A percentile compares a stretch with the other conserved stretches of the same genome.
phyloP scores from a whole-genome alignment of 441 rosid species.

The Populus hybrid region DNA sequence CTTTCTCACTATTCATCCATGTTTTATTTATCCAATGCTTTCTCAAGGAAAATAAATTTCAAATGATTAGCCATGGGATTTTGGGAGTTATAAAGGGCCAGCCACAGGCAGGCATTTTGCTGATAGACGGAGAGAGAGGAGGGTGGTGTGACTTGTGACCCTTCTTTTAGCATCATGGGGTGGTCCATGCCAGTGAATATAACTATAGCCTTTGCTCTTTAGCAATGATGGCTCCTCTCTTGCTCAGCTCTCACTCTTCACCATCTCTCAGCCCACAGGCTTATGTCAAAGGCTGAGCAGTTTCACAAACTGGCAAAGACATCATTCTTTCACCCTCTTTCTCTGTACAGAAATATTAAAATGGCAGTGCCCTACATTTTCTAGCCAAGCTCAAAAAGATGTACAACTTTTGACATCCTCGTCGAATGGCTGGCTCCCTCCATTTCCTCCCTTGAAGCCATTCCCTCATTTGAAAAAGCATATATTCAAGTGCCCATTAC shows the following conservation, averaged over 20 bases:
- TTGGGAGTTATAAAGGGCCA: slow-evolving; percentile 24
- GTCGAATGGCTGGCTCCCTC: slow-evolving; percentile 18
- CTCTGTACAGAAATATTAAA: background rate
- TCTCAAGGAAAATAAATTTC: slow-evolving; percentile 15
- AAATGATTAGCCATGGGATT: slow-evolving; percentile 46
- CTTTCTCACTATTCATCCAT: background rate
- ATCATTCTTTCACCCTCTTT: background rate
- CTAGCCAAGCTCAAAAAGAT: slow-evolving; percentile 35
- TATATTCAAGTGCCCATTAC: slow-evolving; percentile 19
- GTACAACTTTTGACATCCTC: slow-evolving; percentile 28
- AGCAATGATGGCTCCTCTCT: slow-evolving; percentile 38
- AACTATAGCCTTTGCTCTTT: slow-evolving; percentile 19
- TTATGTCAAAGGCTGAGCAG: slow-evolving; percentile 13
- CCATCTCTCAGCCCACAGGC: slow-evolving; percentile 4
- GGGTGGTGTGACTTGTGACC: slow-evolving; percentile 19
- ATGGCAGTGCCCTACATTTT: slow-evolving; percentile 29
- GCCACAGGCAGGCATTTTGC: slow-evolving; percentile 2
- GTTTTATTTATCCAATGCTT: background rate
- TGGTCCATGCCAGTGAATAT: slow-evolving; percentile 42
- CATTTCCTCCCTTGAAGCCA: slow-evolving; percentile 25
- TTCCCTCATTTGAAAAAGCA: slow-evolving; percentile 9
- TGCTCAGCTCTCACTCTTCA: background rate
- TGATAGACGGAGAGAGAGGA: background rate
- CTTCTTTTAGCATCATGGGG: slow-evolving; percentile 26
- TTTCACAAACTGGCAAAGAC: slow-evolving; percentile 17